Evolutionary conservation across 2,329 filamentous ascomycete genomes (phyloP).

Genomic region (Ophiostoma fasciatum): DNA sequence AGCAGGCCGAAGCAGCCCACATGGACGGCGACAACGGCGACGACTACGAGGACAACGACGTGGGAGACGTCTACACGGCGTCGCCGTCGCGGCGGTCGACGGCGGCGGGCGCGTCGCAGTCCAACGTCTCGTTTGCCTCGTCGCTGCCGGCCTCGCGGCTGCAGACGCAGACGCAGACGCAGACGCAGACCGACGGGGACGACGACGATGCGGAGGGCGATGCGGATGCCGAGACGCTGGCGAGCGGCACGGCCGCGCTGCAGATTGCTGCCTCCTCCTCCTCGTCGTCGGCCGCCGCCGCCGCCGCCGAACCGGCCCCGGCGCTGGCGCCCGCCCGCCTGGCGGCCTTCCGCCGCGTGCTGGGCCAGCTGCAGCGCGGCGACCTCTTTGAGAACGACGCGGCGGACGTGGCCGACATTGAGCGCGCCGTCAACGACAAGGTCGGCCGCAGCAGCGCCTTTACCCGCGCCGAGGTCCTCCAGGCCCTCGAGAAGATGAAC

Average conservation of each 20-base stretch:
- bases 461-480: conserved; percentile 53
- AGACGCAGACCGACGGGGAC: conserved; percentile 15
- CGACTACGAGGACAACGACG: conserved; percentile 34
- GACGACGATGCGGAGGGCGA: conserved; percentile 28
- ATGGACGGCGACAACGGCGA: conserved; percentile 27
- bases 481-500: conserved; percentile 67
- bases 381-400: conserved; percentile 78
- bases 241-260: conserved; percentile 25
- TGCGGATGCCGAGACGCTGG: conserved; percentile 22
- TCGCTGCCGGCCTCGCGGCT: conserved; percentile 65
- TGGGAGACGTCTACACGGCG: conserved; percentile 27
- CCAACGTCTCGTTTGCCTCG: conserved; percentile 60
- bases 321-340: conserved; percentile 50
- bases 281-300: neutral
- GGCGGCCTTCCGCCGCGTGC: conserved; percentile 58
- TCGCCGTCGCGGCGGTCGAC: conserved; percentile 26
- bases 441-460: conserved; percentile 48
- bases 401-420: conserved; percentile 58
- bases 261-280: conserved; percentile 18
- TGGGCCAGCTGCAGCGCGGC: conserved; percentile 65
- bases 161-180: conserved; percentile 21
- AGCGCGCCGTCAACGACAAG: conserved; percentile 65
- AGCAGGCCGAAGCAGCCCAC: conserved; percentile 13
- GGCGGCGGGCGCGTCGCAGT: conserved; percentile 26
- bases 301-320: conserved; percentile 12